Evolutionary conservation across 2,329 filamentous ascomycete genomes (phyloP).

Genomic region (Thermochaetoides dissita): DNA sequence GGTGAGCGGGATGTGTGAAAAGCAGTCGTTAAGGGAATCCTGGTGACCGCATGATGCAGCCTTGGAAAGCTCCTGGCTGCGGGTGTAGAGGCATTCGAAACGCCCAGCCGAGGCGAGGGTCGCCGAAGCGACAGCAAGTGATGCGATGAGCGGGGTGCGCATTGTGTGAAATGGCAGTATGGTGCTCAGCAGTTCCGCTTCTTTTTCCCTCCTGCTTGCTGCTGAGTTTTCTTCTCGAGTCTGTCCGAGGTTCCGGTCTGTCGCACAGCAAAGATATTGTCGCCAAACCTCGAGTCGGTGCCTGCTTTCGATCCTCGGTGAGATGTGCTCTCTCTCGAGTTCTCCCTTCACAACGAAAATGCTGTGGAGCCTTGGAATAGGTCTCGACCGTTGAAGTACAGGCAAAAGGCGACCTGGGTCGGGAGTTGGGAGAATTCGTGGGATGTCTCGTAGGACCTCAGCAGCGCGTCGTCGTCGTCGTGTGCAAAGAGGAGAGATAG

Average conservation of each 20-base stretch:
- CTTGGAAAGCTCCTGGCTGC: slow-evolving; percentile 25
- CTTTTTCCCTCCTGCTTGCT: no score
- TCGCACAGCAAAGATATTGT: no score
- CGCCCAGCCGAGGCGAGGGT: slow-evolving; percentile 20
- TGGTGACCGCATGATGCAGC: slow-evolving; percentile 30
- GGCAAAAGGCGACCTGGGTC: background rate
- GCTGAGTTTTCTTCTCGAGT: background rate
- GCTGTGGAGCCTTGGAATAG: no score
- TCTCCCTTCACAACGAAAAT: no score
- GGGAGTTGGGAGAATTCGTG: background rate
- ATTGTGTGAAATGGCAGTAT: slow-evolving; percentile 1
- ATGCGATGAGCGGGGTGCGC: slow-evolving; percentile 15
- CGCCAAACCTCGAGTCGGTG: no score
- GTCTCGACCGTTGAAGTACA: no score
- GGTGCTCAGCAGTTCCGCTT: background rate
- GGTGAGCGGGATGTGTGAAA: slow-evolving; percentile 17
- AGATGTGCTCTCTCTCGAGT: no score
- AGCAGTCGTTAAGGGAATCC: slow-evolving; percentile 28
- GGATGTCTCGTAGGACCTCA: no score
- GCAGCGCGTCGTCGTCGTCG: no score
- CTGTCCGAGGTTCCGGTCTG: background rate
- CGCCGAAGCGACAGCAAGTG: slow-evolving; percentile 23
- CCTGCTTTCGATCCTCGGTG: no score
- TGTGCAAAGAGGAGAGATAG: no score
- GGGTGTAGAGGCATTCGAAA: slow-evolving; percentile 26